Evolutionary conservation across 2,329 filamentous ascomycete species (phyloP).

Genomic region (Biscogniauxia sp.): DNA sequence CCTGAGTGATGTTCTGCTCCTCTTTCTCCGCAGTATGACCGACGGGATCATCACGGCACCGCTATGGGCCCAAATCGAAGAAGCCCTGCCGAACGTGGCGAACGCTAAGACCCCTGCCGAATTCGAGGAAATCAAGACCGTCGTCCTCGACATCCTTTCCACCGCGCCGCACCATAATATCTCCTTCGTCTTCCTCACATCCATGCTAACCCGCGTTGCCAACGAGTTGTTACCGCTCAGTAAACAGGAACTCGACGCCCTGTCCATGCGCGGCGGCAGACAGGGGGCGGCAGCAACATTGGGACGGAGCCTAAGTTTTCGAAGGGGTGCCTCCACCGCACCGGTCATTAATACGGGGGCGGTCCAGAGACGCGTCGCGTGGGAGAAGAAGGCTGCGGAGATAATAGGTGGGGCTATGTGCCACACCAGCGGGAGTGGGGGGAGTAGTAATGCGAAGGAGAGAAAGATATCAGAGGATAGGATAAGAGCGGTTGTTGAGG

Average conservation of each 20-base stretch:
- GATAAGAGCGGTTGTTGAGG: conserved; percentile 64
- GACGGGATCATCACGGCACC: conserved; percentile 74
- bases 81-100: conserved; percentile 45
- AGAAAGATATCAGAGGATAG: conserved; percentile 59
- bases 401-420: conserved; percentile 66
- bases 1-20: conserved; percentile 66
- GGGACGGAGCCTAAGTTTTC: conserved; percentile 47
- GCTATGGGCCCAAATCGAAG: conserved; percentile 69
- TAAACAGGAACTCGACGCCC: conserved; percentile 35
- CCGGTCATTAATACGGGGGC: conserved; percentile 39
- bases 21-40: conserved; percentile 71
- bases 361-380: conserved; percentile 53
- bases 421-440: conserved; percentile 35
- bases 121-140: conserved; percentile 45
- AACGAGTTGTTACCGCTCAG: conserved; percentile 46
- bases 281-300: conserved; percentile 19
- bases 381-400: conserved; percentile 62
- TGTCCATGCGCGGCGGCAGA: conserved; percentile 23
- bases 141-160: conserved; percentile 71
- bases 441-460: conserved; percentile 47
- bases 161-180: conserved; percentile 77
- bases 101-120: conserved; percentile 18
- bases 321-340: conserved; percentile 28
- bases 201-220: conserved; percentile 62
- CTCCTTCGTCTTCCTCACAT: conserved; percentile 81